Evolutionary conservation across 768 basidiomycete species (phyloP).

Genomic region (Leccinum disarticulatum): DNA sequence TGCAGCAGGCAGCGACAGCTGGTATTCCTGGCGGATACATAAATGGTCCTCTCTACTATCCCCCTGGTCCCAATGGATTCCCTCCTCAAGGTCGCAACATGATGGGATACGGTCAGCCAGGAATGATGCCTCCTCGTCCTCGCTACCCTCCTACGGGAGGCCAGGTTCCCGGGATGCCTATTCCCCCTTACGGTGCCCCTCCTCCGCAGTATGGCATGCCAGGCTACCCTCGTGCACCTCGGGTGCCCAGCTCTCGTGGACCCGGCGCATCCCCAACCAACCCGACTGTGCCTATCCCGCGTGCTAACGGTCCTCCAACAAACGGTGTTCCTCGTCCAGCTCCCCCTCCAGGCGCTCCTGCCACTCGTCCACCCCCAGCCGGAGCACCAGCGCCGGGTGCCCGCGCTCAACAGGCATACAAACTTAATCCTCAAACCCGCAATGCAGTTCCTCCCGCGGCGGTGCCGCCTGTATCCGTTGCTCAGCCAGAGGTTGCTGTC

Average conservation of each 20-base stretch:
- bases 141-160: conserved; percentile 73
- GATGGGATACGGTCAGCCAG: conserved; percentile 83
- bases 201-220: conserved; percentile 78
- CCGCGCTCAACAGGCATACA: conserved; percentile 35
- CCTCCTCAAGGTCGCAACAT: conserved; percentile 63
- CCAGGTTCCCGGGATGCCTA: conserved; percentile 74
- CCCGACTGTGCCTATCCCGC: conserved; percentile 60
- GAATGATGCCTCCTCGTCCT: conserved; percentile 86
- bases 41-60: conserved; percentile 65
- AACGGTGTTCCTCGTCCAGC: conserved; percentile 55
- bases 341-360: conserved; percentile 40
- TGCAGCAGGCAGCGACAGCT: conserved; percentile 92
- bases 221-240: conserved; percentile 60
- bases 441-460: conserved; percentile 35
- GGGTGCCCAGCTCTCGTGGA: conserved; percentile 64
- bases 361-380: conserved; percentile 42
- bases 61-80: conserved; percentile 73
- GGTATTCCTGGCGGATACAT: conserved; percentile 61
- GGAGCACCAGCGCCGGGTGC: conserved; percentile 46
- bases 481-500: conserved; percentile 50
- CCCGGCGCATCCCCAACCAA: conserved; percentile 71
- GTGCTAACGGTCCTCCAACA: conserved; percentile 57
- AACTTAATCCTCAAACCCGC: conserved; percentile 37
- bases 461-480: conserved; percentile 37
- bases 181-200: conserved; percentile 70